A percentile compares a stretch with the other conserved stretches of the same genome.
These are phyloP conservation scores for Globisporangium echinulatum DNA, from an alignment of 352 stramenopile species.

Conservation along the genomic window DNA sequence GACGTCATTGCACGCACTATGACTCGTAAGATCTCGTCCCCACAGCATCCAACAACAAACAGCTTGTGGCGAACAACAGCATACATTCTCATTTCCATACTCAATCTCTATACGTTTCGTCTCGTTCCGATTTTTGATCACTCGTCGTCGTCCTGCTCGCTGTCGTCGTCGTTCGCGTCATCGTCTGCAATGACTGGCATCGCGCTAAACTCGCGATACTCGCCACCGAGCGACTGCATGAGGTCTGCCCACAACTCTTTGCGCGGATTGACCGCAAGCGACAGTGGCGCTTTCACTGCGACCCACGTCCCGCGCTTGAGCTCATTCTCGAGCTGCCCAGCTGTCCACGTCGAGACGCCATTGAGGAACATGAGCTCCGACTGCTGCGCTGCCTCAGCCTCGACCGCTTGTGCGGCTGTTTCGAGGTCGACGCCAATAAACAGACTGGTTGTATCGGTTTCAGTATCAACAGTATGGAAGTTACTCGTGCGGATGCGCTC, in stretches of 20 bases:
- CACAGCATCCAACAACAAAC: too few species aligned
- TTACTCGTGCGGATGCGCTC: conserved; percentile 38
- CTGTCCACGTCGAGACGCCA: conserved; percentile 63
- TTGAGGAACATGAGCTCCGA: conserved; percentile 76
- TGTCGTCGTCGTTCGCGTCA: conserved; percentile 26
- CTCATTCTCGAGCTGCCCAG: conserved; percentile 64
- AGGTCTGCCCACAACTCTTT: conserved; percentile 64
- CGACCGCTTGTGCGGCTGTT: conserved; percentile 43
- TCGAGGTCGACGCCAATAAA: conserved; percentile 72
- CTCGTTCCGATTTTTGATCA: not conserved
- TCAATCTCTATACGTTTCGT: not conserved
- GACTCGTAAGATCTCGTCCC: too few species aligned
- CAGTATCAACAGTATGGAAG: conserved; percentile 17
- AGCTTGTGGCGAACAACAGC: too few species aligned
- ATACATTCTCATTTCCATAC: not conserved
- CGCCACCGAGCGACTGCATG: conserved; percentile 55
- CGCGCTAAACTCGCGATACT: conserved; percentile 66
- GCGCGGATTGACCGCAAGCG: conserved; percentile 54
- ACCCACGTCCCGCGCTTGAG: conserved; percentile 69
- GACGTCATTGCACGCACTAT: too few species aligned
- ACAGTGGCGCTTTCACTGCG: conserved; percentile 62
- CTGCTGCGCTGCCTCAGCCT: conserved; percentile 42
- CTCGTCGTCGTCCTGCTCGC: conserved; percentile 10
- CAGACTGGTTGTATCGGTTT: conserved; percentile 27
- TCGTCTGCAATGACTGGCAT: conserved; percentile 55